Evolutionary conservation across 2,329 filamentous ascomycete genomes (phyloP).

Genomic region (Colletotrichum limetticola): DNA sequence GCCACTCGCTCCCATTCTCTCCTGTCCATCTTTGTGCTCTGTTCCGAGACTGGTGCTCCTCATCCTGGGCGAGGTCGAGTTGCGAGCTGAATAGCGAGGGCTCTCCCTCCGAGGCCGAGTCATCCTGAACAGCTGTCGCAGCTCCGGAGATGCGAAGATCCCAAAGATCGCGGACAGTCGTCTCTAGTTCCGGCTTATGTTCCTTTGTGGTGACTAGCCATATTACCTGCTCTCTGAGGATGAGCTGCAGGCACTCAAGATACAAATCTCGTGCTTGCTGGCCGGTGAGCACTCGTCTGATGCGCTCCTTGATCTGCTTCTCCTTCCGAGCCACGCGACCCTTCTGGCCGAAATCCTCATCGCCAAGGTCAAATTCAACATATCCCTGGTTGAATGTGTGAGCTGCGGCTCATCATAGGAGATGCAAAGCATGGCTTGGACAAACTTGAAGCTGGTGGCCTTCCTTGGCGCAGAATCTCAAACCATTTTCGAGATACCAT

Average conservation of each 20-base stretch:
- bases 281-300: constrained; percentile 69
- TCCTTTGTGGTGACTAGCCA: constrained; percentile 76
- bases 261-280: constrained; percentile 80
- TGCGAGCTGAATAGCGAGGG: constrained; percentile 54
- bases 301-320: constrained; percentile 65
- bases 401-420: not conserved
- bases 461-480: constrained; percentile 78
- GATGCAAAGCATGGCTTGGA: not conserved
- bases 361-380: constrained; percentile 66
- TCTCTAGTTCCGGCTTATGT: constrained; percentile 80
- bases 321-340: constrained; percentile 66
- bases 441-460: constrained; percentile 82
- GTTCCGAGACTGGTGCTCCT: constrained; percentile 42
- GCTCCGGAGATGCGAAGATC: constrained; percentile 69
- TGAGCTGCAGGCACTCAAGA: constrained; percentile 84
- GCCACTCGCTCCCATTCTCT: constrained; percentile 59
- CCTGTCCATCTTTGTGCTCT: constrained; percentile 56
- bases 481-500: constrained; percentile 80
- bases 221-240: constrained; percentile 83
- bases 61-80: constrained; percentile 39
- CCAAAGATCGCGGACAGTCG: constrained; percentile 87
- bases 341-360: constrained; percentile 74
- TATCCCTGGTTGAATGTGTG: constrained; percentile 53
- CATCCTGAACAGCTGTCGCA: constrained; percentile 44
- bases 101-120: constrained; percentile 40